These are phyloP conservation scores for Phytophthora pseudosyringae DNA, from an alignment of 352 stramenopile genomes.

Conservation along the genomic window DNA sequence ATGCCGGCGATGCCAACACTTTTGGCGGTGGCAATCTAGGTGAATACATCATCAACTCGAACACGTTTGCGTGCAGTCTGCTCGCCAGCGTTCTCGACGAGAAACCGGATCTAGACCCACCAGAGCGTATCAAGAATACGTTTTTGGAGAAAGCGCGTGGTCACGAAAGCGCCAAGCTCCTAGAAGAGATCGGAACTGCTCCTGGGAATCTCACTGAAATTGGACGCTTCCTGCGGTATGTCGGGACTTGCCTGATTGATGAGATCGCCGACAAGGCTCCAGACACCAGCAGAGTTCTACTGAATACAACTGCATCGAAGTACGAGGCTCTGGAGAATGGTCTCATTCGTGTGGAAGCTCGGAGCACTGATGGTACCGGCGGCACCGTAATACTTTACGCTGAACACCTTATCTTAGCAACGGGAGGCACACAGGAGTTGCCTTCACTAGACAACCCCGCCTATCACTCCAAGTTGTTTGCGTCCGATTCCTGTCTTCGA, in stretches of 20 bases:
- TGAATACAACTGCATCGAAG: slow-evolving; percentile 57
- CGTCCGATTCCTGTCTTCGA: slow-evolving; percentile 67
- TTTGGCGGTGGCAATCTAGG: slow-evolving; percentile 79
- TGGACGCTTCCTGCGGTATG: slow-evolving; percentile 64
- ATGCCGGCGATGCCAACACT: slow-evolving; percentile 54
- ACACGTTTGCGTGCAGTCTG: slow-evolving; percentile 82
- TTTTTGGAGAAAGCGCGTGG: slow-evolving; percentile 65
- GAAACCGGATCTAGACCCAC: slow-evolving; percentile 74
- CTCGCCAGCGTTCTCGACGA: slow-evolving; percentile 81
- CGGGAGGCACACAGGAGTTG: slow-evolving; percentile 64
- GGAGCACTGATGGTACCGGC: slow-evolving; percentile 17
- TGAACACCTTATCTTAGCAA: slow-evolving; percentile 74
- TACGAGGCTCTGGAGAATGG: slow-evolving; percentile 58
- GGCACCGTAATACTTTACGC: slow-evolving; percentile 51
- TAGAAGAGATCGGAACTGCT: slow-evolving; percentile 62
- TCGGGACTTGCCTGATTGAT: slow-evolving; percentile 52
- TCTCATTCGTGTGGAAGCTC: slow-evolving; percentile 56
- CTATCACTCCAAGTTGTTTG: slow-evolving; percentile 66
- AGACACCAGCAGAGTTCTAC: slow-evolving; percentile 50
- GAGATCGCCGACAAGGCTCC: slow-evolving; percentile 50
- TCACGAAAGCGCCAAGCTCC: slow-evolving; percentile 58
- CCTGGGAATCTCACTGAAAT: slow-evolving; percentile 66
- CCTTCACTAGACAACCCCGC: slow-evolving; percentile 44
- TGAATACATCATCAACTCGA: slow-evolving; percentile 87
- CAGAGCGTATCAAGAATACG: slow-evolving; percentile 76